Percentiles rank a stretch among this genome's conserved stretches.
phyloP scores from a whole-genome alignment of 805 yeast genomes.

The Candida chilensis region DNA sequence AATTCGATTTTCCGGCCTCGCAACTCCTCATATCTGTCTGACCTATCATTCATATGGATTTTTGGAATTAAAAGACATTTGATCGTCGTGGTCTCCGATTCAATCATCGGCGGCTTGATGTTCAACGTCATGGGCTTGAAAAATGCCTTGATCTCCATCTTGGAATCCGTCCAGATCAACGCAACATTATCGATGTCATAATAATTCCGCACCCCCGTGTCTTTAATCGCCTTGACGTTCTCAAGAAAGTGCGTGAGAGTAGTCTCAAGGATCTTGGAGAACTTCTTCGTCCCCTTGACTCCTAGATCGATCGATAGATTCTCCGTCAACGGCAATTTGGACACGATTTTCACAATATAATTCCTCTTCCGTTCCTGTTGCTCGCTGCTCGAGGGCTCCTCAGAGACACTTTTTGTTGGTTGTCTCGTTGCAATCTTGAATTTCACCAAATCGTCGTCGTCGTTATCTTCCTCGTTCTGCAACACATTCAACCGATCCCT shows the following conservation, averaged over 20 bases:
- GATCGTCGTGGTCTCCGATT: conserved; percentile 8
- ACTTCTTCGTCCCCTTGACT: conserved; percentile 17
- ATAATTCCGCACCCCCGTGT: background rate
- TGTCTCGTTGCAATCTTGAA: conserved; percentile 2
- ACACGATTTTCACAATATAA: conserved; percentile 17
- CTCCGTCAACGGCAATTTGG: conserved; percentile 12
- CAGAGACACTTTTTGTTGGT: no score
- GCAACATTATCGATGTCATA: conserved; percentile 7
- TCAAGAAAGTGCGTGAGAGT: conserved; percentile 8
- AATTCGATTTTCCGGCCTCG: background rate
- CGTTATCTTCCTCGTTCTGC: conserved; percentile 1
- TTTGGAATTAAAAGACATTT: conserved; percentile 13
- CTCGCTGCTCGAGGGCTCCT: background rate
- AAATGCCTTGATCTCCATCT: conserved; percentile 23
- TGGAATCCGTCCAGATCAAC: conserved; percentile 30
- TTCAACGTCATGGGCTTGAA: conserved; percentile 29
- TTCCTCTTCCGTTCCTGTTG: conserved; percentile 16
- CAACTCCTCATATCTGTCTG: background rate
- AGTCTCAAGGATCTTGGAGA: conserved; percentile 11
- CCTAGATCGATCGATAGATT: conserved; percentile 8
- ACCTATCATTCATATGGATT: background rate
- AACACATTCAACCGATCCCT: background rate
- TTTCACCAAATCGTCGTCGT: conserved; percentile 5
- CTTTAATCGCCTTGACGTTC: background rate
- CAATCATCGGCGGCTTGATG: conserved; percentile 13